phyloP scores from a whole-genome alignment of 306 rosid species.

The Begonia fuchsioides region DNA sequence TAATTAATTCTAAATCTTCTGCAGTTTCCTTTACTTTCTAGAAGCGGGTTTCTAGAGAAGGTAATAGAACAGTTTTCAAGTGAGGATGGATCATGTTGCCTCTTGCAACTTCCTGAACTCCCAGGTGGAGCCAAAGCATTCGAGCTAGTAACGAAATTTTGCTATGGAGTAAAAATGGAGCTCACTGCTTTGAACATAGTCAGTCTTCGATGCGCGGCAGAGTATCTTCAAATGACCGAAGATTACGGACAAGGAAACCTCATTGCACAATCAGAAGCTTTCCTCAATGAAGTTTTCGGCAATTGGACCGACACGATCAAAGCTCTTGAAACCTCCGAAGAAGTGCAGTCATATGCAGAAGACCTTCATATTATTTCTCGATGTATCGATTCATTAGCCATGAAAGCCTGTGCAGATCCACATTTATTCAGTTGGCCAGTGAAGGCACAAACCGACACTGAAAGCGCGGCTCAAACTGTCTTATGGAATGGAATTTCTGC shows the following conservation, averaged over 20 bases:
- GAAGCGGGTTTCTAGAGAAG: conserved; percentile 53
- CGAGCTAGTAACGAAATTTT: conserved; percentile 50
- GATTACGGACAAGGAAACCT: conserved; percentile 69
- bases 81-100: conserved; percentile 29
- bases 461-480: conserved; percentile 31
- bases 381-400: conserved; percentile 62
- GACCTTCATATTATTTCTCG: conserved; percentile 67
- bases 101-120: conserved; percentile 48
- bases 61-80: conserved; percentile 32
- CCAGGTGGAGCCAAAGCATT: conserved; percentile 83
- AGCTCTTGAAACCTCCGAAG: conserved; percentile 68
- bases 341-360: conserved; percentile 48
- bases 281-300: conserved; percentile 47
- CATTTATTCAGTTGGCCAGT: conserved; percentile 44
- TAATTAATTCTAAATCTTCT: conserved; percentile 3
- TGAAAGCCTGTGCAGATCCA: conserved; percentile 57
- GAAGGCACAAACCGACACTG: conserved; percentile 17
- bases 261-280: conserved; percentile 42
- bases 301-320: conserved; percentile 65
- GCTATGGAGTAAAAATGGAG: conserved; percentile 80
- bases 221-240: conserved; percentile 65
- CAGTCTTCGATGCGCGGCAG: conserved; percentile 59
- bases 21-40: conserved; percentile 83
- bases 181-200: conserved; percentile 54
- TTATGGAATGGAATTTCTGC: conserved; percentile 64